These are phyloP conservation scores for Alternaria triticina DNA, from an alignment of 2,329 filamentous ascomycete genomes.

Conservation along the genomic window DNA sequence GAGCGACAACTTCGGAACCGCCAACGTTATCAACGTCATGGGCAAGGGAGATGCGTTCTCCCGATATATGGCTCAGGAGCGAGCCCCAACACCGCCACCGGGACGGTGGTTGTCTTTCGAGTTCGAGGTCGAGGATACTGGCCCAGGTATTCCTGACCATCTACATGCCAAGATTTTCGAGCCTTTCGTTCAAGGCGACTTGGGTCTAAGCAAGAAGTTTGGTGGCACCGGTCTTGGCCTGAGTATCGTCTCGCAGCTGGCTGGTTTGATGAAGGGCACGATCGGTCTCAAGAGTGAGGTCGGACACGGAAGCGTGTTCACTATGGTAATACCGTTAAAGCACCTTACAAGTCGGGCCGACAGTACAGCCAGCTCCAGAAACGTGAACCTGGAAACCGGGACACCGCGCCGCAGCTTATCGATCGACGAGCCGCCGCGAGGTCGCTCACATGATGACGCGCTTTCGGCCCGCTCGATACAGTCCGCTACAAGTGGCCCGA, in stretches of 20 bases:
- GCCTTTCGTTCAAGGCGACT: slow-evolving; percentile 91
- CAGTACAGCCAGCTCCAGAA: slow-evolving; percentile 52
- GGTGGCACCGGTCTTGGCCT: slow-evolving; percentile 87
- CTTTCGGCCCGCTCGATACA: slow-evolving; percentile 42
- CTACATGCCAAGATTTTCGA: slow-evolving; percentile 88
- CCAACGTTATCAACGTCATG: slow-evolving; percentile 53
- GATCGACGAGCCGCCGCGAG: slow-evolving; percentile 31
- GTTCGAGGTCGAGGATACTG: slow-evolving; percentile 87
- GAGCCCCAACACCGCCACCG: slow-evolving; percentile 57
- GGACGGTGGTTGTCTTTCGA: slow-evolving; percentile 77
- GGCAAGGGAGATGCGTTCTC: slow-evolving; percentile 48
- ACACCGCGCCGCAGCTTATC: slow-evolving; percentile 36
- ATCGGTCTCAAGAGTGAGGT: slow-evolving; percentile 75
- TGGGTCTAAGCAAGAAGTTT: slow-evolving; percentile 86
- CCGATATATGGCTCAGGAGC: slow-evolving; percentile 46
- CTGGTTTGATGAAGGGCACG: slow-evolving; percentile 79
- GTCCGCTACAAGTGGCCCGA: slow-evolving; percentile 31
- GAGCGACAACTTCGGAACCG: slow-evolving; percentile 45
- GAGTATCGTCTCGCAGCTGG: slow-evolving; percentile 88
- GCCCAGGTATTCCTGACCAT: slow-evolving; percentile 80
- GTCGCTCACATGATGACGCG: slow-evolving; percentile 38
- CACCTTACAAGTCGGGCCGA: slow-evolving; percentile 73
- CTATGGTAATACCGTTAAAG: slow-evolving; percentile 79
- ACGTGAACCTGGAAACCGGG: slow-evolving; percentile 33
- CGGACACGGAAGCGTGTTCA: slow-evolving; percentile 80